phyloP scores from a whole-genome alignment of 73 alveolate species.

The Tetrahymena thermophila region DNA sequence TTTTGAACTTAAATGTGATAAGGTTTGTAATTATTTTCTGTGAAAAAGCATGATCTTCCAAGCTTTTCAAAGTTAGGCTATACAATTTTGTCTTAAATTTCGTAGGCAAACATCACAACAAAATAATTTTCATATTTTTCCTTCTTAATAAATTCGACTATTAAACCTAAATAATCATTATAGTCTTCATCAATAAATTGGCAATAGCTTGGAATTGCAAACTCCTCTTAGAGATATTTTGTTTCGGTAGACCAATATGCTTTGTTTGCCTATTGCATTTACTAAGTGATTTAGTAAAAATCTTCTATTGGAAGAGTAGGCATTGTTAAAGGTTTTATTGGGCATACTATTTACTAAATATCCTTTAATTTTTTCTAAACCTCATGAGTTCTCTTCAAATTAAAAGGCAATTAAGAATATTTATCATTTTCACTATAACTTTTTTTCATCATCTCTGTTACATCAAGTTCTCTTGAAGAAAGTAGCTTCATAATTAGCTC shows the following conservation, averaged over 20 bases:
- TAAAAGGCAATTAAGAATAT: conserved; percentile 8
- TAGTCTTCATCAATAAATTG: conserved; percentile 8
- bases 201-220: conserved; percentile 8
- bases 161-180: neutral
- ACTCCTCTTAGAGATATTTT: neutral
- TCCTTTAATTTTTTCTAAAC: conserved; percentile 3
- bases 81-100: neutral
- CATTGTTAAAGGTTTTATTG: conserved; percentile 1
- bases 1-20: neutral
- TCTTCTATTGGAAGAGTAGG: conserved; percentile 4
- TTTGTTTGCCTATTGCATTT: neutral
- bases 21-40: neutral
- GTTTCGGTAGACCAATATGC: neutral
- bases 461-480: conserved; percentile 46
- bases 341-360: neutral
- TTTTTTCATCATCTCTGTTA: conserved; percentile 45
- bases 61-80: neutral
- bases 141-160: neutral
- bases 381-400: neutral
- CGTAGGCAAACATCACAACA: neutral
- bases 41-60: neutral
- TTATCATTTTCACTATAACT: conserved; percentile 54
- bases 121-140: neutral
- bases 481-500: conserved; percentile 52
- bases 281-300: neutral